These are phyloP conservation scores for Hirsutella rhossiliensis DNA, from an alignment of 2,329 filamentous ascomycete species.

Conservation along the genomic window DNA sequence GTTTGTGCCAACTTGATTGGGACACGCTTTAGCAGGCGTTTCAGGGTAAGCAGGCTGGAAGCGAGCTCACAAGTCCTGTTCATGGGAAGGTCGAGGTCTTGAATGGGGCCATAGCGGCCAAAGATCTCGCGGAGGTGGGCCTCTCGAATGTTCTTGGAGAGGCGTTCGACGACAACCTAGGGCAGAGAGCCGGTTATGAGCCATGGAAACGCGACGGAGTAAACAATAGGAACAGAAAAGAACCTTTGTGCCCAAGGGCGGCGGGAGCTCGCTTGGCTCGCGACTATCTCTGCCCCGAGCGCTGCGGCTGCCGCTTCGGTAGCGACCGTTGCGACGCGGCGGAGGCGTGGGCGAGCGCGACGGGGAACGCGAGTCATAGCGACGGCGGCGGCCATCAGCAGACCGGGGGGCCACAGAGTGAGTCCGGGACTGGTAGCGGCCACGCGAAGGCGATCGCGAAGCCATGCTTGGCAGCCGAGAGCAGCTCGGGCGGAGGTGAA, in stretches of 20 bases:
- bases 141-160: constrained; percentile 91
- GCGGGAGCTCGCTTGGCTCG: constrained; percentile 25
- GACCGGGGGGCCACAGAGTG: constrained; percentile 23
- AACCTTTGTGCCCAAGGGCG: constrained; percentile 40
- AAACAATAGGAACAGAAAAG: constrained; percentile 2
- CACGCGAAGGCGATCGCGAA: constrained; percentile 17
- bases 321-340: constrained; percentile 19
- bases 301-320: constrained; percentile 20
- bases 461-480: constrained; percentile 10
- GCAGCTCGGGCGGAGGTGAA: not conserved
- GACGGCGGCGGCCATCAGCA: constrained; percentile 19
- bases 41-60: not conserved
- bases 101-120: constrained; percentile 72
- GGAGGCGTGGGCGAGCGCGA: constrained; percentile 19
- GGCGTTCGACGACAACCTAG: constrained; percentile 88
- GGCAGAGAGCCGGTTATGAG: not conserved
- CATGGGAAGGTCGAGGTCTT: constrained; percentile 80
- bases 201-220: not conserved
- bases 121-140: constrained; percentile 87
- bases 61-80: constrained; percentile 62
- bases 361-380: constrained; percentile 20
- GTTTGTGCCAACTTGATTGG: constrained; percentile 62
- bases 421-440: constrained; percentile 19
- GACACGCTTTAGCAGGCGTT: not conserved
- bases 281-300: constrained; percentile 19